Conservation (phyloP, 768 basidiomycete species). For the Lentinula lateritia region DNA sequence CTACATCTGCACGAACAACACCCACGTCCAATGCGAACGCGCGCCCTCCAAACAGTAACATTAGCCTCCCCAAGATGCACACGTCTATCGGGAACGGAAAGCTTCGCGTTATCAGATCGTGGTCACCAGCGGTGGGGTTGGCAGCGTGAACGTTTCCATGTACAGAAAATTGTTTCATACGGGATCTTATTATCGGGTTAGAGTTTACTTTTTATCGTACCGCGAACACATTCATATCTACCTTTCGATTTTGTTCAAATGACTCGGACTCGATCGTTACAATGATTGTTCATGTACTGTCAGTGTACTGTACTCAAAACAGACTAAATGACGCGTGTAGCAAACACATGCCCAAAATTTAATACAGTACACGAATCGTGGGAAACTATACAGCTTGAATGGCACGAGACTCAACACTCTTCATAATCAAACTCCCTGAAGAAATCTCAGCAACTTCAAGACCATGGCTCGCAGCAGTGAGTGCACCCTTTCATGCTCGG, state of each 20-base stretch:
- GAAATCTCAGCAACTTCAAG: constrained; percentile 35
- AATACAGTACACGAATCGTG: background rate
- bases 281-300: no score
- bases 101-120: background rate
- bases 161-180: no score
- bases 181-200: no score
- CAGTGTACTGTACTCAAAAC: no score
- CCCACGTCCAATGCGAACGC: background rate
- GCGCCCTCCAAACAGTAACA: background rate
- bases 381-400: background rate
- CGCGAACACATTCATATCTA: background rate
- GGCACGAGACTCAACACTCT: background rate
- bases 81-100: background rate
- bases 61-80: background rate
- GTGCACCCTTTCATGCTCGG: constrained; percentile 19
- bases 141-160: background rate
- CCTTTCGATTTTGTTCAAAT: background rate
- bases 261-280: background rate
- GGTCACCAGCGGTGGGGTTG: background rate
- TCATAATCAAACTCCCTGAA: constrained; percentile 7
- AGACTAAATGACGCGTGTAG: no score
- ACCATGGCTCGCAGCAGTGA: constrained; percentile 77
- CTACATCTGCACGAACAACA: background rate
- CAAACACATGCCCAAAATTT: no score
- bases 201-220: background rate